A percentile compares a stretch with the other conserved stretches of the same genome.
These are phyloP conservation scores for Cladosporium sp. DNA, from an alignment of 2,329 filamentous ascomycete species.

Conservation along the genomic window DNA sequence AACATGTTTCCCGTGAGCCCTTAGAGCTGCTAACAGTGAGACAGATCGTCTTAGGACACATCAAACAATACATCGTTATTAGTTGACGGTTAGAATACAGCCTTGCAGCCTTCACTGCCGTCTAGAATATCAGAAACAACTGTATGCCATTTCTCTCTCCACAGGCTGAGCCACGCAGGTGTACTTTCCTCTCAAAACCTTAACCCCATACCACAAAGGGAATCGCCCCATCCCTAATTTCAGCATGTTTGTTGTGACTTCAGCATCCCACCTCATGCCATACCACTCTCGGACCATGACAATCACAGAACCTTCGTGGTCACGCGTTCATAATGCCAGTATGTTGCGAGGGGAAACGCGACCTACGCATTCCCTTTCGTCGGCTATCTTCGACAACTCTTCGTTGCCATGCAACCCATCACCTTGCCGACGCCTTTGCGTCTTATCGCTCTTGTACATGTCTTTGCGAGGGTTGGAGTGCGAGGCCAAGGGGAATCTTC, in stretches of 20 bases:
- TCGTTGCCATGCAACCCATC: conserved; percentile 5
- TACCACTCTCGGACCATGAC: conserved; percentile 13
- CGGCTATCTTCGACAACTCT: neutral
- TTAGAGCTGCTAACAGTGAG: no score
- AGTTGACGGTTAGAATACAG: no score
- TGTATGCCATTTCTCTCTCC: no score
- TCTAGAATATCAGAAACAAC: no score
- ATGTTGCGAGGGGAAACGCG: conserved; percentile 25
- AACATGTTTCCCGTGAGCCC: no score
- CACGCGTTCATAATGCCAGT: conserved; percentile 21
- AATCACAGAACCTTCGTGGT: conserved; percentile 21
- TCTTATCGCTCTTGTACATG: neutral
- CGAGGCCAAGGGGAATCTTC: neutral
- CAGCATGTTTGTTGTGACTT: conserved; percentile 17
- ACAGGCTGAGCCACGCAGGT: no score
- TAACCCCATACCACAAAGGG: no score
- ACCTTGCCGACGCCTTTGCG: neutral
- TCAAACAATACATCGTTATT: no score
- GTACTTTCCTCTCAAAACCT: no score
- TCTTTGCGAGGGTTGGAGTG: neutral
- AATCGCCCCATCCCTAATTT: no score
- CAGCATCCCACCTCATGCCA: conserved; percentile 17
- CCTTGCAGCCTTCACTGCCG: no score
- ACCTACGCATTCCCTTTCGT: conserved; percentile 13
- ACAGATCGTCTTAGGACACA: no score